These are phyloP conservation scores for Trichosporon coremiiforme DNA, from an alignment of 1,284 basidiomycete species.

Conservation along the genomic window DNA sequence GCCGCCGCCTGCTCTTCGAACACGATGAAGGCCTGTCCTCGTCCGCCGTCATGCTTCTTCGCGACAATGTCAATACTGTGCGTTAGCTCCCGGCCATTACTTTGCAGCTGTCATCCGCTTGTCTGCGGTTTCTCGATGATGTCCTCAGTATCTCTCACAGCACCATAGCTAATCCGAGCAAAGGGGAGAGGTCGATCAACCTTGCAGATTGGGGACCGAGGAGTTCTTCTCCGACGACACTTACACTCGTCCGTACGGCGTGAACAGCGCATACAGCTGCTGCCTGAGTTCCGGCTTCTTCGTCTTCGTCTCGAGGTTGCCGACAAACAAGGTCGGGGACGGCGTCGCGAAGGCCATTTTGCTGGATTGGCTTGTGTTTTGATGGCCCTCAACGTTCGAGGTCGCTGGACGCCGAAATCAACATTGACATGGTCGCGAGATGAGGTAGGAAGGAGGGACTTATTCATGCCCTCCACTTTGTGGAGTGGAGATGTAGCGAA, in stretches of 20 bases:
- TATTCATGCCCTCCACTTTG: background rate
- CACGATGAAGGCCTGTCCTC: conserved; percentile 95
- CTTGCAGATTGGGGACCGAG: too few species aligned
- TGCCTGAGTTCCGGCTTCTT: conserved; percentile 87
- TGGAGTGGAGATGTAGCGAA: background rate
- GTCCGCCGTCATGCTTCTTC: conserved; percentile 78
- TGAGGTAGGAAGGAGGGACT: background rate
- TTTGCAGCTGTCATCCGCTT: too few species aligned
- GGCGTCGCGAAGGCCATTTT: conserved; percentile 62
- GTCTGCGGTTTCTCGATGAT: too few species aligned
- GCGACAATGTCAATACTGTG: conserved; percentile 81
- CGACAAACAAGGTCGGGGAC: conserved; percentile 87
- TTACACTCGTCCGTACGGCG: conserved; percentile 81
- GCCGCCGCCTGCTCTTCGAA: conserved; percentile 86
- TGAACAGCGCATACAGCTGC: conserved; percentile 87
- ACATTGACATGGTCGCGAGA: background rate
- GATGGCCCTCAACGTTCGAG: background rate
- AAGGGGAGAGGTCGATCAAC: too few species aligned
- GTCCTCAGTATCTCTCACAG: too few species aligned
- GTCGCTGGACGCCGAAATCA: conserved; percentile 8
- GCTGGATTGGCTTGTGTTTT: conserved; percentile 23
- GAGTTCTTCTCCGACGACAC: conserved; percentile 26
- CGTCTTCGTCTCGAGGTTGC: conserved; percentile 90
- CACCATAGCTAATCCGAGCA: too few species aligned
- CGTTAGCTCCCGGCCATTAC: background rate